phyloP scores from a whole-genome alignment of 2,329 filamentous ascomycete genomes.

The Calonectria montana region DNA sequence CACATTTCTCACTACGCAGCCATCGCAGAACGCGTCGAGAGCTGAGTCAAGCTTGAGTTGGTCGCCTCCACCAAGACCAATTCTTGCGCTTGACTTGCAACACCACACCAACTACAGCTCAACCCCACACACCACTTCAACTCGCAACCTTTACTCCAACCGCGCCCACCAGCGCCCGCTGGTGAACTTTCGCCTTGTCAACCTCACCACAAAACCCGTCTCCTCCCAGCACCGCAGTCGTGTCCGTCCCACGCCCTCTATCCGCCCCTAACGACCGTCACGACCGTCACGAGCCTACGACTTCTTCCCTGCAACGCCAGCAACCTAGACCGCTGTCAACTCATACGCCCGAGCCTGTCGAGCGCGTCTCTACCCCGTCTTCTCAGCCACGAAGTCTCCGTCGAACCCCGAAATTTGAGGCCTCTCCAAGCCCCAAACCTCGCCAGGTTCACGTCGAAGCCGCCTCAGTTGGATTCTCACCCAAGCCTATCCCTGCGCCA shows the following conservation, averaged over 20 bases:
- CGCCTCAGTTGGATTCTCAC: constrained; percentile 61
- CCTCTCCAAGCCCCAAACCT: constrained; percentile 56
- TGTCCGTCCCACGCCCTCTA: constrained; percentile 56
- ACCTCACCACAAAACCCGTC: constrained; percentile 41
- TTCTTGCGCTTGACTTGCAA: constrained; percentile 21
- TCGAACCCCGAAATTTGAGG: constrained; percentile 63
- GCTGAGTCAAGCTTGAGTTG: constrained; percentile 13
- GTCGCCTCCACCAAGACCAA: constrained; percentile 21
- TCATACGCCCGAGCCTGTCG: constrained; percentile 51
- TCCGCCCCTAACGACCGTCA: constrained; percentile 63
- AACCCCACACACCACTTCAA: constrained; percentile 30
- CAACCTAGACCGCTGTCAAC: constrained; percentile 43
- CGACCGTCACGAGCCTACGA: constrained; percentile 63
- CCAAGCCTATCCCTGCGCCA: constrained; percentile 46
- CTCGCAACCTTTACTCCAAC: not conserved
- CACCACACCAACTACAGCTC: constrained; percentile 32
- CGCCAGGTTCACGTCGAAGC: constrained; percentile 58
- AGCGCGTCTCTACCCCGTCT: constrained; percentile 58
- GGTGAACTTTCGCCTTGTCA: constrained; percentile 62
- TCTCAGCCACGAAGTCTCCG: constrained; percentile 61
- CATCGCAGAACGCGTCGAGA: not conserved
- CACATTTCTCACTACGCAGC: not conserved
- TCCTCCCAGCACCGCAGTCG: constrained; percentile 53
- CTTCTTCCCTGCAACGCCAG: constrained; percentile 58
- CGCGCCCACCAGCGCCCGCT: constrained; percentile 51